Percentiles rank a stretch among this genome's conserved stretches.
phyloP scores from a whole-genome alignment of 495 filamentous ascomycete species.

The Lasiosphaeria miniovina region DNA sequence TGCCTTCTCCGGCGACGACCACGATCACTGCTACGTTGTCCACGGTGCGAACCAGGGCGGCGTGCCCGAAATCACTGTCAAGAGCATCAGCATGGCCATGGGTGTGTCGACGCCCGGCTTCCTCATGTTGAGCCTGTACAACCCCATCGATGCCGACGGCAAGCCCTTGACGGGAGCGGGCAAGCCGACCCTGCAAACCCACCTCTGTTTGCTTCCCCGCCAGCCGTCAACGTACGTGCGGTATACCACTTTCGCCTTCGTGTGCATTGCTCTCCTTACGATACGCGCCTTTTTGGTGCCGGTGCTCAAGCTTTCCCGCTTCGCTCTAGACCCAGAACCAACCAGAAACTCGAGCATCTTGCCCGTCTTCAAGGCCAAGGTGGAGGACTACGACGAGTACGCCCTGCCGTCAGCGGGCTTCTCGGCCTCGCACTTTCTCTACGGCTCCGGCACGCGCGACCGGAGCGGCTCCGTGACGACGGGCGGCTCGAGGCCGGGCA shows the following conservation, averaged over 20 bases:
- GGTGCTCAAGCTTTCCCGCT: slow-evolving; percentile 40
- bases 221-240: slow-evolving; percentile 78
- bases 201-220: slow-evolving; percentile 87
- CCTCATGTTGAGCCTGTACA: slow-evolving; percentile 84
- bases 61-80: slow-evolving; percentile 89
- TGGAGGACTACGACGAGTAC: slow-evolving; percentile 42
- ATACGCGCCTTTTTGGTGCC: slow-evolving; percentile 59
- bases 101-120: slow-evolving; percentile 90
- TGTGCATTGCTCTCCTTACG: slow-evolving; percentile 60
- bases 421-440: slow-evolving; percentile 23
- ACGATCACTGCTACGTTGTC: slow-evolving; percentile 91
- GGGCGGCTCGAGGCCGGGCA: slow-evolving; percentile 14
- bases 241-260: slow-evolving; percentile 61
- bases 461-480: slow-evolving; percentile 19
- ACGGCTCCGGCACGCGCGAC: slow-evolving; percentile 21
- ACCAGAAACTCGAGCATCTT: slow-evolving; percentile 21
- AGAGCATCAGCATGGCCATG: slow-evolving; percentile 93
- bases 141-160: slow-evolving; percentile 70
- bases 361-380: slow-evolving; percentile 46
- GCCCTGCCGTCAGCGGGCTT: slow-evolving; percentile 24
- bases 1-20: slow-evolving; percentile 94
- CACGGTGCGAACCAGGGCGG: slow-evolving; percentile 64
- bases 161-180: slow-evolving; percentile 46
- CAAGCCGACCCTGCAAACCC: slow-evolving; percentile 69
- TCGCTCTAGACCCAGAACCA: slow-evolving; percentile 40